Conservation (phyloP, 768 basidiomycete genomes). For the Phanerochaete carnosa region DNA sequence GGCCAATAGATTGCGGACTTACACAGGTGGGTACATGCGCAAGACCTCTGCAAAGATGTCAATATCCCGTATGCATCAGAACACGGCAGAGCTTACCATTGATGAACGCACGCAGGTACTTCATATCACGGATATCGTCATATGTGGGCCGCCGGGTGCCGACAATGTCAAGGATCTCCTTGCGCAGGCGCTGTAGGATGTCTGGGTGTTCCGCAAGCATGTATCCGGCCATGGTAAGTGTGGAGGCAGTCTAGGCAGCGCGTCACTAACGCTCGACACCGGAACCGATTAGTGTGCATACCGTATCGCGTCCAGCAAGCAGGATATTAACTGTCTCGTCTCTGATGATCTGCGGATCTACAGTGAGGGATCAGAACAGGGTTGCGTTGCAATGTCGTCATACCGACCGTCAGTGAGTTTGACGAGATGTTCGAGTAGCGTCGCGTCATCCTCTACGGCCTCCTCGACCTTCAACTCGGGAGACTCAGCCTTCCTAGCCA, state of each 20-base stretch:
- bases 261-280: not conserved
- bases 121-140: slow-evolving; percentile 54
- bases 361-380: not conserved
- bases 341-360: slow-evolving; percentile 40
- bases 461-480: slow-evolving; percentile 3
- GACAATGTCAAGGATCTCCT: slow-evolving; percentile 47
- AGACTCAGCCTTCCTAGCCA: slow-evolving; percentile 25
- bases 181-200: slow-evolving; percentile 41
- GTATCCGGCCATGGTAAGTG: slow-evolving; percentile 52
- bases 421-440: slow-evolving; percentile 21
- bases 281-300: slow-evolving; percentile 3
- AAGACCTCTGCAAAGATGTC: slow-evolving; percentile 39
- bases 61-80: not conserved
- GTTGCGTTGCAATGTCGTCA: not conserved
- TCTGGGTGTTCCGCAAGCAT: slow-evolving; percentile 50
- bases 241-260: slow-evolving; percentile 36
- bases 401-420: slow-evolving; percentile 13
- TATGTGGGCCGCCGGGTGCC: slow-evolving; percentile 46
- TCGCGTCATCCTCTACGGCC: slow-evolving; percentile 22
- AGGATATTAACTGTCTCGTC: slow-evolving; percentile 52
- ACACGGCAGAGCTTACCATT: slow-evolving; percentile 37
- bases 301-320: slow-evolving; percentile 56
- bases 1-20: not conserved
- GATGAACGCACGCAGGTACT: slow-evolving; percentile 53
- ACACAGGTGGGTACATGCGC: slow-evolving; percentile 48